Base-by-base conservation (phyloP, 441 rosid species). In the Francoa sonchifolia region DNA sequence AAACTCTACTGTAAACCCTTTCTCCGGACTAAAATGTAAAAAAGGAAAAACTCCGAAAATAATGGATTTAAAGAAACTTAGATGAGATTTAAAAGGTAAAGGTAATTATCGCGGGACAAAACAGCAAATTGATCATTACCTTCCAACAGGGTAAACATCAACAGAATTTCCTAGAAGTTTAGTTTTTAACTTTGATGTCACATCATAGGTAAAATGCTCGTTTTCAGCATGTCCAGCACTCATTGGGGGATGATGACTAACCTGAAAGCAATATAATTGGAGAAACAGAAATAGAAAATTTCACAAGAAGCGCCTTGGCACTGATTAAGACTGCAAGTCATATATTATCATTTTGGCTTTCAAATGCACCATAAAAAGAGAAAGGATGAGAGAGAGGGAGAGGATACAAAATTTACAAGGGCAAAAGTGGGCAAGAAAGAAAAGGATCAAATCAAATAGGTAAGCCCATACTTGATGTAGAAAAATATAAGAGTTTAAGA, bases 171-270 rank as follows among this genome's bases (percentile, higher is more conserved):
- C 96, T 25, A 92, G 50, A 50, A 83, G 79, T 51, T 92, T 87
- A 22, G 96, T 92, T 64, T 82, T 92, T 60, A 92, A 66, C 61
- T 87, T 87, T 26, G 97, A 92, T 42, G 99, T 81, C 15, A 81
- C 55, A 33, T 92, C 97, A 57, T 83, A 87, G 10, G 60, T 66
- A 57, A 87, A 92, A 67, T 92, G 97, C 59, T 92, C 94, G 48
- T 77, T 92, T 74, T 92, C 97, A 33, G 97, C 97, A 47, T 83
- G 99, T 19, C 71, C 97, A 34, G 94, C 92, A 58, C 99, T 77
- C 67, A 87, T 71, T 45, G 99, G 99, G 8, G 97, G 99, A 41
- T 92, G 96, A 72, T 92, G 95, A 57, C 95, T 81, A 50, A 86
- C 86, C 99, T 90, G 81, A 52, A 44, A 63, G 19, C 42, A 30